Base-by-base conservation (phyloP, 768 basidiomycete genomes). In the Hortiboletus flavorubellus region DNA sequence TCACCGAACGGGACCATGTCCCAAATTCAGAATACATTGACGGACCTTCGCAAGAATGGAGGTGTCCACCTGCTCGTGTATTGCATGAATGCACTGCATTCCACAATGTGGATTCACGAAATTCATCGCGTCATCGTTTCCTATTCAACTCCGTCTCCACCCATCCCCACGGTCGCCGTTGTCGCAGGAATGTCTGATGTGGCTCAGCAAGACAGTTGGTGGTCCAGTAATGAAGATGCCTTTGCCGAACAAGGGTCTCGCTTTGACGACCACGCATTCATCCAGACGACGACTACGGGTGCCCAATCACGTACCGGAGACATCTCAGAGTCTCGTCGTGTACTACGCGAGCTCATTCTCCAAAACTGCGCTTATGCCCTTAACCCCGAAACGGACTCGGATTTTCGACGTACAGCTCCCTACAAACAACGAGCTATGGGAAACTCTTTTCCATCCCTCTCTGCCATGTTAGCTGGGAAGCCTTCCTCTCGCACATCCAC, bases 51-150 rank as follows among this genome's bases (percentile, higher is more conserved):
- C 57, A 52, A 16, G 46, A 55, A 53, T 15, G 61, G 66, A 12
- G 64, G 56, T 29, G 30, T 56, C 18, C 59, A 59, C 34, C 35
- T 67, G 5, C 46, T 67, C 18, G 59, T 61, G 37, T 67, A 67
- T 41, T 67, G 61, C 61, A 41, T 68, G 34, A 40, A 61, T 21
- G 59, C 55, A 5, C 42, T 31, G 5, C 61, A 47, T 46, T 23
- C 65, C 30, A 44, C 38, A 1, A 30, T 18, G 18, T 59, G 64
- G 64, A 51, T 56, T 30, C 61, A 53, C 14, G 59, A 59, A 41
- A 39, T 46, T 8, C 49, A 63, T 47, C 45, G 29, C 16, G n/a
- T 18, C n/a, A 40, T 66, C 26, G 6, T 26, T 34, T 53, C 63
- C 29, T 15, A 49, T 39, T 40, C 39, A 16, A 15, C 42, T 18